Base-by-base conservation (phyloP, 257 asterid species). In the Voacanga thouarsii region DNA sequence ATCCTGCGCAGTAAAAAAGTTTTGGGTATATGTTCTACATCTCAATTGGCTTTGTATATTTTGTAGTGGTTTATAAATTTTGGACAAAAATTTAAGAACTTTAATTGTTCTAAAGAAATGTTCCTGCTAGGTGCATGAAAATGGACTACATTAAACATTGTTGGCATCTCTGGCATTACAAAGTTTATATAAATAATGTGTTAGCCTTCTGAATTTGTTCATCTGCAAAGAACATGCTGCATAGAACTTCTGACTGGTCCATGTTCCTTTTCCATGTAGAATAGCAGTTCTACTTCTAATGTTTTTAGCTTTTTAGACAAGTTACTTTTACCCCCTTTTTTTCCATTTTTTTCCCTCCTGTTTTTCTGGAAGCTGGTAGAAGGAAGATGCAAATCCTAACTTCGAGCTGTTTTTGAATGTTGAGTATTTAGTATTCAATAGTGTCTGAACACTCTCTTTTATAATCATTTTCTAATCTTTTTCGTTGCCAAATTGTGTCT, bases 1-100 rank as follows among this genome's bases (percentile, higher is more conserved):
- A 96, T 96, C 80, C 87, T 96, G 82, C 94, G 97, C 80, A 96
- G 99, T 81, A 96, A 96, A 89, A 93, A 96, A 82, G 91, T 89
- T 84, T 87, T 92, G 70, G 99, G 99, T 96, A 92, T 75, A 86
- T 73, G 43, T 66, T 72, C 26, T 53, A 2, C 71, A 63, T 47
- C 49, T 51, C 59, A 26, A 37, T 76, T 30, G 49, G 33, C 60
- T 44, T 57, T 75, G 57, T 71, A 66, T 72, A 78, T 44, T 64
- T 12, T 43, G 24, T 37, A 41, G 39, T 8, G 30, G 30, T 19
- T 41, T 10, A 41, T 41, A 43, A 44, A 21, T 24, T 11, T 63
- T 9, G 28, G 33, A 68, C 50, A 39, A 41, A 41, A 68, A 3
- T 68, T 21, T 67, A 19, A 49, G 4, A 28, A 12, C 63, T 76